Conservation (phyloP, 2,329 filamentous ascomycete genomes). For the Malbranchea cinnamomea region DNA sequence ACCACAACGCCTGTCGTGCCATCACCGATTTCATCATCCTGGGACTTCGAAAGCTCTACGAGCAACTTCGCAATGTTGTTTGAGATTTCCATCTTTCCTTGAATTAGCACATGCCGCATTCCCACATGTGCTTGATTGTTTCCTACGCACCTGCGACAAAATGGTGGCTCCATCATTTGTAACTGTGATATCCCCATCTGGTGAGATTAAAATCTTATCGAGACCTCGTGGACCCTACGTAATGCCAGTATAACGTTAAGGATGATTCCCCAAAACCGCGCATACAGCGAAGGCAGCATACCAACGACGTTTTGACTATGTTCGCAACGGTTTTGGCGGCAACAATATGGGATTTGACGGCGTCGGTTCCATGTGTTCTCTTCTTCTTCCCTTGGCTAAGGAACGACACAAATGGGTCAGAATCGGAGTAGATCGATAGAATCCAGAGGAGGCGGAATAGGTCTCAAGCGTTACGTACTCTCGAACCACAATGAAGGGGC, state of each 20-base stretch:
- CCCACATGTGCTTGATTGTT: constrained; percentile 3
- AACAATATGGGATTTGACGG: constrained; percentile 95
- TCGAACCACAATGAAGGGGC: constrained; percentile 95
- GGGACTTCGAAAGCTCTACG: constrained; percentile 93
- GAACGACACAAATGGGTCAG: constrained; percentile 6
- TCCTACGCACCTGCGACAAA: constrained; percentile 48
- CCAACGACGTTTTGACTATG: constrained; percentile 90
- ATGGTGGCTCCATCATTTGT: constrained; percentile 99
- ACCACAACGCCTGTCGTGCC: constrained; percentile 97
- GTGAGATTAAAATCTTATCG: constrained; percentile 98
- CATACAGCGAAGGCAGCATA: constrained; percentile 25
- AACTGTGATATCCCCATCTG: constrained; percentile 96
- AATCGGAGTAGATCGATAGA: constrained; percentile 3
- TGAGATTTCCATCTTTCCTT: constrained; percentile 77
- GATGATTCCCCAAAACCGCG: neutral
- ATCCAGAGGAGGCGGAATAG: constrained; percentile 1
- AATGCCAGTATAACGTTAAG: constrained; percentile 1
- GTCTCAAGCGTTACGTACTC: constrained; percentile 62
- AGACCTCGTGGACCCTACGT: constrained; percentile 70
- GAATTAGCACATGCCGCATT: constrained; percentile 4
- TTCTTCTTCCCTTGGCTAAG: constrained; percentile 90
- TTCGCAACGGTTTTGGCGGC: constrained; percentile 91
- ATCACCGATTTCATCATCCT: constrained; percentile 97
- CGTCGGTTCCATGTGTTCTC: constrained; percentile 89
- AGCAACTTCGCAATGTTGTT: constrained; percentile 97